phyloP scores from a whole-genome alignment of 306 rosid genomes.

The Medicago lupulina region DNA sequence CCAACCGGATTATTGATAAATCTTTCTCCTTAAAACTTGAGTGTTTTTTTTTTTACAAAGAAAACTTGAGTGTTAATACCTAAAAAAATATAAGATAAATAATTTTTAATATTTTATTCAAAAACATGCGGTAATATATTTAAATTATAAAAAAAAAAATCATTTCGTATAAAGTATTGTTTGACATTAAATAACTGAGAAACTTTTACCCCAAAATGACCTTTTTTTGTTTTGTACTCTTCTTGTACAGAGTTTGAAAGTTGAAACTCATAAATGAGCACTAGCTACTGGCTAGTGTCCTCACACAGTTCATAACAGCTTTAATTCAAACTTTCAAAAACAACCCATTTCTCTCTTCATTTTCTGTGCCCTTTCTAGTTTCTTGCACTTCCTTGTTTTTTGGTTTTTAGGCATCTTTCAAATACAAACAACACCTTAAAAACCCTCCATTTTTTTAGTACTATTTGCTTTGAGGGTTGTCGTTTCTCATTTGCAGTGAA shows the following conservation, averaged over 20 bases:
- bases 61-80: no score
- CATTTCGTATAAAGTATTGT: background rate
- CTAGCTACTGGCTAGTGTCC: constrained; percentile 41
- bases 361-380: constrained; percentile 18
- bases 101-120: no score
- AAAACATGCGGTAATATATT: no score
- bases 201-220: constrained; percentile 47
- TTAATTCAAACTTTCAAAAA: constrained; percentile 73
- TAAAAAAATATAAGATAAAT: no score
- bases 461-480: no score
- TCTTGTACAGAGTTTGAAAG: constrained; percentile 34
- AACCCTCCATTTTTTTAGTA: background rate
- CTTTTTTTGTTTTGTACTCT: constrained; percentile 60
- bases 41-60: no score
- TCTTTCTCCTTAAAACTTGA: no score
- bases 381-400: constrained; percentile 13
- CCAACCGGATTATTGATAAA: no score
- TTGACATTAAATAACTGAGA: constrained; percentile 41
- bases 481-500: constrained; percentile 20
- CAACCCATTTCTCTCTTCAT: constrained; percentile 41
- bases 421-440: background rate
- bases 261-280: constrained; percentile 50
- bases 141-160: no score
- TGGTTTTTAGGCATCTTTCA: constrained; percentile 45
- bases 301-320: constrained; percentile 50